phyloP scores from a whole-genome alignment of 129 eudicot genomes.

The Mikania micrantha region DNA sequence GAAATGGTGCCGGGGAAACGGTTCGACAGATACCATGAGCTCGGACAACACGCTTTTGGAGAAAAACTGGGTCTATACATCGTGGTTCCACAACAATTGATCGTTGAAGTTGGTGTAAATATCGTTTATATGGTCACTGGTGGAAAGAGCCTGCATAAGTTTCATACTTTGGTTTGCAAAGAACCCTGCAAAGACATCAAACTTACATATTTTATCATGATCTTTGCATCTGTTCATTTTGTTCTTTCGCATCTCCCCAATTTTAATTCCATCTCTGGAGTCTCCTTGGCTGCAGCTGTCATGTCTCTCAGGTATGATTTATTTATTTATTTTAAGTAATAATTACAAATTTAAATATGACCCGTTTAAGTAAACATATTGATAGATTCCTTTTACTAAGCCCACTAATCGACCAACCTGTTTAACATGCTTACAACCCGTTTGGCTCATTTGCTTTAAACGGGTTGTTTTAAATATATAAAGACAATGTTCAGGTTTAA shows the following conservation, averaged over 20 bases:
- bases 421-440: too few relatives aligned
- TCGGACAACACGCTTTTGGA: conserved; percentile 55
- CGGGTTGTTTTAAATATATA: too few relatives aligned
- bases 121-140: conserved; percentile 66
- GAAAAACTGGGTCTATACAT: conserved; percentile 50
- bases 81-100: conserved; percentile 46
- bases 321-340: too few relatives aligned
- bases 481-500: too few relatives aligned
- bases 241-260: conserved; percentile 70
- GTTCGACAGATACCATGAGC: conserved; percentile 50
- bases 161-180: conserved; percentile 29
- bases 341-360: too few relatives aligned
- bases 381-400: too few relatives aligned
- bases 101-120: conserved; percentile 40
- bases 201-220: conserved; percentile 56
- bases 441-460: too few relatives aligned
- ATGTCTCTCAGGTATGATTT: conserved; percentile 50
- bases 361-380: too few relatives aligned
- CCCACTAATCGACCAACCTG: too few relatives aligned
- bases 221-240: conserved; percentile 61
- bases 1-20: conserved; percentile 55
- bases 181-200: conserved; percentile 35
- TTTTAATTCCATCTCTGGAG: conserved; percentile 49
- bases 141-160: conserved; percentile 35
- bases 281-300: conserved; percentile 58